Base-by-base conservation (phyloP, 108 stramenopile genomes). In the Cyclostephanos invisitatus region DNA sequence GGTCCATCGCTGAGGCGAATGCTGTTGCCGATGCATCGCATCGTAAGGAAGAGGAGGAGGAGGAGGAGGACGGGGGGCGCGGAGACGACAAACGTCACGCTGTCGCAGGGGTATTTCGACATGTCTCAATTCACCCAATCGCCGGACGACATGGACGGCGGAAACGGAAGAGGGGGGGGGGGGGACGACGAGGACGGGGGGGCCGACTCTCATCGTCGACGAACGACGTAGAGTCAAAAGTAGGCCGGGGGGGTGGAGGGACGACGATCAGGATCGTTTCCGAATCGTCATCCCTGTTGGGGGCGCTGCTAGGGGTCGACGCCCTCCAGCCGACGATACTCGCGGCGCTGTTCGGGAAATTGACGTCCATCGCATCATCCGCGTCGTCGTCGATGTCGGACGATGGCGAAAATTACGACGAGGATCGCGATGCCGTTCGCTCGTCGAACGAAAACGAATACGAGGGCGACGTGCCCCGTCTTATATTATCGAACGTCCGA, bases 401-500 rank as follows among this genome's bases (percentile, higher is more conserved):
- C 32, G 32, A 32, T 32, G 32, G 32, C 15, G 53, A 48, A 36
- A 32, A 56, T 1, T 46, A 57, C 22, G 44, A 48, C n/a, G 42
- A 58, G 18, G 46, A 29, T 22, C 32, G 14, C 53, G 25, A 53
- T 25, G 44, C 51, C 35, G 36, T 2, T 32, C 32, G 32, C 4
- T 3, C 15, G n/a, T 49, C 73, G 32, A 32, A 32, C 32, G 32
- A 32, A 3, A 32, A 22, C 63, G 36, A 11, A 18, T 25, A 24
- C 12, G 22, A 62, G 7, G 42, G 69, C 32, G 78, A 79, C 38
- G 60, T 85, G 12, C 82, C 82, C 0, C 75, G 77, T 12, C 69
- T 85, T 11, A 77, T 86, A 14, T 75, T 86, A 18, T 44, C 64
- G 29, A 74, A 83, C 42, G 47, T 83, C 9, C 74, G 82, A 10